Evolutionary conservation across 179 eudicot species (phyloP).

Genomic region (Amaranthus tricolor): DNA sequence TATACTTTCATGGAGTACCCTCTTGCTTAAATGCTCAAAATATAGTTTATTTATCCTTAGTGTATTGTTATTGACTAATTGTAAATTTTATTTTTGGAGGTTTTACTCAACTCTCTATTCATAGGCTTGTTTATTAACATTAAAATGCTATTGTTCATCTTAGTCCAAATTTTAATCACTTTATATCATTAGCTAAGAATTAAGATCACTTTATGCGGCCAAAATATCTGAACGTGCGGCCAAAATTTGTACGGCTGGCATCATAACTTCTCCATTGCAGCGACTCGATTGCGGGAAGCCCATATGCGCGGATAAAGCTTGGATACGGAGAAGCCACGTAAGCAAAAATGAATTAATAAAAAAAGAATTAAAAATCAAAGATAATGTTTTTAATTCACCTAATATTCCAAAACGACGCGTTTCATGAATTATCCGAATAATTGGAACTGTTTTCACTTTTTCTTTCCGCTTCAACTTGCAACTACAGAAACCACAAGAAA

Average conservation of each 20-base stretch:
- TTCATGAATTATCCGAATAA: neutral
- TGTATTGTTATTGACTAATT: no score
- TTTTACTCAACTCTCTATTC: no score
- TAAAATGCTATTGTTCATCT: no score
- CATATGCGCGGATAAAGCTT: neutral
- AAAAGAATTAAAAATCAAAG: neutral
- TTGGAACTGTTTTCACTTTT: neutral
- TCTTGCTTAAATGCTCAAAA: no score
- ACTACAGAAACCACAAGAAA: neutral
- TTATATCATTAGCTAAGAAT: no score
- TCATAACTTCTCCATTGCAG: constrained; percentile 8
- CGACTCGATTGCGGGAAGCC: constrained; percentile 12
- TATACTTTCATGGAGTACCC: no score
- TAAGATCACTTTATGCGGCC: neutral
- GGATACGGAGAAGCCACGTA: constrained; percentile 25
- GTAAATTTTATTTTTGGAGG: no score
- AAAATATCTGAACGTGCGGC: neutral
- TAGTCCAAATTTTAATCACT: no score
- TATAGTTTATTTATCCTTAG: no score
- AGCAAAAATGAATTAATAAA: neutral
- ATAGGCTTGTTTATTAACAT: no score
- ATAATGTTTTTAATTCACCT: constrained; percentile 1
- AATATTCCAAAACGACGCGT: constrained; percentile 1
- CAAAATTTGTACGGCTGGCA: constrained; percentile 7
- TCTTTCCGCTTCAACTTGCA: neutral